Percentiles rank a stretch among this genome's conserved stretches.
Evolutionary conservation across 345 rosid species (phyloP).

Genomic region (Carallia brachiata): DNA sequence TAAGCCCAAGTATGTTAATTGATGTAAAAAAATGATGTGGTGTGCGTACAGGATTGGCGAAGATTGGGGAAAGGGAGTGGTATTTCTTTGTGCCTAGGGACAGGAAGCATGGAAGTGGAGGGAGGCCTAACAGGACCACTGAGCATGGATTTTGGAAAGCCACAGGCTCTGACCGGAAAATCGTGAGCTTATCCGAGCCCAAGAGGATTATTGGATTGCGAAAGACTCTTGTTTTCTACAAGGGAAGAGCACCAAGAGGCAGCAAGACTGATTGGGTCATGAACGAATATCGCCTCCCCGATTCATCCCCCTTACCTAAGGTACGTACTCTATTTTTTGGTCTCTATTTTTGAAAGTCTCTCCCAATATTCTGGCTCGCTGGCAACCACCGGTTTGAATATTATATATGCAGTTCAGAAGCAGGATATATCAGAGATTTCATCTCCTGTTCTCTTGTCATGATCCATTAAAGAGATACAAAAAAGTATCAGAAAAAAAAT

Average conservation of each 20-base stretch:
- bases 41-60: constrained; percentile 22
- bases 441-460: too few species aligned
- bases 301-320: constrained; percentile 9
- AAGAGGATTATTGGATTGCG: constrained; percentile 19
- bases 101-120: constrained; percentile 18
- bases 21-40: neutral
- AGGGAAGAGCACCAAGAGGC: constrained; percentile 35
- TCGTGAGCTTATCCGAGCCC: constrained; percentile 19
- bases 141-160: constrained; percentile 36
- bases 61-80: constrained; percentile 42
- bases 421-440: too few species aligned
- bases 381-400: too few species aligned
- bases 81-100: constrained; percentile 37
- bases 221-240: constrained; percentile 39
- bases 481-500: too few species aligned
- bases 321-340: neutral
- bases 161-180: constrained; percentile 32
- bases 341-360: neutral
- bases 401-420: too few species aligned
- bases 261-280: constrained; percentile 42
- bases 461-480: too few species aligned
- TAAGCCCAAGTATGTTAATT: neutral
- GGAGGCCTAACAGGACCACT: constrained; percentile 31
- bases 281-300: constrained; percentile 37
- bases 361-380: too few species aligned